These are phyloP conservation scores for Bruguiera gymnorhiza DNA, from an alignment of 345 rosid genomes.

Conservation along the genomic window DNA sequence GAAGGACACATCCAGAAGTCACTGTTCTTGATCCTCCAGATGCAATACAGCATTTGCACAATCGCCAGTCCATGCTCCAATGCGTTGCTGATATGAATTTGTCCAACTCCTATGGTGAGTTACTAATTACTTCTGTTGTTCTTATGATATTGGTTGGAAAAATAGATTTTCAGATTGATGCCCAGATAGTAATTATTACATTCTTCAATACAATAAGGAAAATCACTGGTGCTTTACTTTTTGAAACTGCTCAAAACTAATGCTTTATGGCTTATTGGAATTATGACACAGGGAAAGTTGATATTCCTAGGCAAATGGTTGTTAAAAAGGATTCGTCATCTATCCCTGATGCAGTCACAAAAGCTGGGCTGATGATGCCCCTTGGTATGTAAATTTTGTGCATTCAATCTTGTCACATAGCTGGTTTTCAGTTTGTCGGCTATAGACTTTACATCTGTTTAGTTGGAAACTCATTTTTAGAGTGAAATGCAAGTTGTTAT, in stretches of 20 bases:
- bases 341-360: constrained; percentile 54
- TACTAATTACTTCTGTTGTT: background rate
- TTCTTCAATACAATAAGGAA: background rate
- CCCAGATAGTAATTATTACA: background rate
- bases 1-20: constrained; percentile 69
- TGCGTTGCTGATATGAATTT: constrained; percentile 79
- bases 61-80: constrained; percentile 79
- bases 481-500: background rate
- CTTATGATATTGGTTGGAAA: background rate
- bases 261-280: background rate
- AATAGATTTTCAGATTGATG: background rate
- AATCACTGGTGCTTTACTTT: background rate
- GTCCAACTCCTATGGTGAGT: constrained; percentile 47
- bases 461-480: constrained; percentile 3
- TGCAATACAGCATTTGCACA: constrained; percentile 69
- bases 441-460: constrained; percentile 8
- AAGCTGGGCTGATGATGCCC: constrained; percentile 61
- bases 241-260: constrained; percentile 8
- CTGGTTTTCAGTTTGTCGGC: background rate
- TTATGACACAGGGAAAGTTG: constrained; percentile 54
- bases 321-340: constrained; percentile 60
- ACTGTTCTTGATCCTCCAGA: constrained; percentile 84
- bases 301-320: constrained; percentile 59
- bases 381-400: constrained; percentile 41
- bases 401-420: background rate